Conservation (phyloP, 306 rosid genomes). For the Prinsepia uniflora region DNA sequence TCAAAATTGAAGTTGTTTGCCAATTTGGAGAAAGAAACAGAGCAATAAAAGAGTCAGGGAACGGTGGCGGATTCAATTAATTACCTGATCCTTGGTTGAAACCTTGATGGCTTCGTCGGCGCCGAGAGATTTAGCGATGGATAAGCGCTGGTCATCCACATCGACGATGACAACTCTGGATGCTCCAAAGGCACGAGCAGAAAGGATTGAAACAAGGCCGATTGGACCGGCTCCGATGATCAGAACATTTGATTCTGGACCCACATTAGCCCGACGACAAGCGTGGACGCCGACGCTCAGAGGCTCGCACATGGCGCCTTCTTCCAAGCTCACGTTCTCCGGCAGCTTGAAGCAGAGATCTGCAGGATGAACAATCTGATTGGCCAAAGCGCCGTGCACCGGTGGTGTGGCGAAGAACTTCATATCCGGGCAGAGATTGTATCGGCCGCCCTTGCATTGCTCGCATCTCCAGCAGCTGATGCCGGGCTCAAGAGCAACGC, state of each 20-base stretch:
- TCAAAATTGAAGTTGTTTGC: too few relatives aligned
- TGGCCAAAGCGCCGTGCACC: background rate
- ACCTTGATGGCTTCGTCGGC: background rate
- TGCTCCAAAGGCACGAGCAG: background rate
- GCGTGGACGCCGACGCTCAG: constrained; percentile 1
- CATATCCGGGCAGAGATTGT: background rate
- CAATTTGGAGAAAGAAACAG: too few relatives aligned
- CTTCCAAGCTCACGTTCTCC: background rate
- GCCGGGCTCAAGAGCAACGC: background rate
- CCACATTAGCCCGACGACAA: constrained; percentile 1
- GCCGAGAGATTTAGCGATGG: background rate
- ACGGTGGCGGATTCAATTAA: too few relatives aligned
- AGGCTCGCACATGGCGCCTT: constrained; percentile 5
- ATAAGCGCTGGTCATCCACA: background rate
- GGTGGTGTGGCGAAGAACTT: background rate
- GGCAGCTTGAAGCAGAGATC: background rate
- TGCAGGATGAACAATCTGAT: constrained; percentile 1
- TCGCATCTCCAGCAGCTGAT: background rate
- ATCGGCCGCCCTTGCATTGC: background rate
- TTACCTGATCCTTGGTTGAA: background rate
- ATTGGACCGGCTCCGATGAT: background rate
- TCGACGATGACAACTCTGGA: background rate
- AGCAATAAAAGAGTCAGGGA: too few relatives aligned
- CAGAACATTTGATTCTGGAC: background rate
- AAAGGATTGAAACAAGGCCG: background rate